These are phyloP conservation scores for Cryptosporidium sp. DNA, from an alignment of 169 alveolate species.

Conservation along the genomic window DNA sequence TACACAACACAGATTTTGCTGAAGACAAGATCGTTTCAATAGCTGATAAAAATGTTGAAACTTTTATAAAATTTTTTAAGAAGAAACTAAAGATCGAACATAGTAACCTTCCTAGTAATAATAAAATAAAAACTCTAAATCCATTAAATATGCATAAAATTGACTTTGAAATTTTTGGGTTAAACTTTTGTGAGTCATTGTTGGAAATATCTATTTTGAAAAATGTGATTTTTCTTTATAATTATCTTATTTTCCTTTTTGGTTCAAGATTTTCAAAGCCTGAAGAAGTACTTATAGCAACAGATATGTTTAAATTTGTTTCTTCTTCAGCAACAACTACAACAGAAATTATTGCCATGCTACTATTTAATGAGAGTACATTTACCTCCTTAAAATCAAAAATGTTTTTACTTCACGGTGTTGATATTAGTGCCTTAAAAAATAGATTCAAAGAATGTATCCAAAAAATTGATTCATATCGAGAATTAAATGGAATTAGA, in stretches of 20 bases:
- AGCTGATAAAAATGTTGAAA: neutral
- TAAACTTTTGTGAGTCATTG: neutral
- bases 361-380: neutral
- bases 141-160: neutral
- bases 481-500: constrained; percentile 3
- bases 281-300: constrained; percentile 10
- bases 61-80: neutral
- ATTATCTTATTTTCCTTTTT: neutral
- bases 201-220: constrained; percentile 1
- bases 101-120: neutral
- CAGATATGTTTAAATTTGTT: neutral
- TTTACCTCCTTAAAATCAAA: neutral
- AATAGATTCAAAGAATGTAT: neutral
- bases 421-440: neutral
- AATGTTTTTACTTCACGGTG: neutral
- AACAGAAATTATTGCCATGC: neutral
- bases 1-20: neutral
- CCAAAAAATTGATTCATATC: neutral
- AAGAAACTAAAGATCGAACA: neutral
- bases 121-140: neutral
- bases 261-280: constrained; percentile 11
- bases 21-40: neutral
- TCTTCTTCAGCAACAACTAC: neutral
- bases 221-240: neutral
- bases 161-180: constrained; percentile 1